Evolutionary conservation across 768 basidiomycete species (phyloP), one percentile per base, ranked within the genome.

Genomic region (Amanita rimosa): DNA sequence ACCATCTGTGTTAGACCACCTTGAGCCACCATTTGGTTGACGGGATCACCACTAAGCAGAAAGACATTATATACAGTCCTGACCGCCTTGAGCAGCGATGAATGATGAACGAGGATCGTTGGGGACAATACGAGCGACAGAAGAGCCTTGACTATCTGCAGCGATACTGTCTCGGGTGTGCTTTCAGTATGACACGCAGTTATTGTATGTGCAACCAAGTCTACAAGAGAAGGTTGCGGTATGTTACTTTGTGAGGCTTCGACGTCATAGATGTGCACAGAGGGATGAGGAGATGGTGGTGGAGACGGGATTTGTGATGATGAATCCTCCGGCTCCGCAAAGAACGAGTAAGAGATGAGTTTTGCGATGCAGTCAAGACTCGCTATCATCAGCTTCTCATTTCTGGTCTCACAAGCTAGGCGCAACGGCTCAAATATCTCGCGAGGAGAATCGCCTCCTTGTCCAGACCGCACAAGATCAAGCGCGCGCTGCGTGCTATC

Each of bases 61-160:
- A 98, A 99, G 51, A 99, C 84, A 62, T 99, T 98, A 70, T 98
- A 99, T 3, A 99, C 96, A 16, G 96, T 97, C 41, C 96, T 79
- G 27, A 99, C 89, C 24, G 93, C 92, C 64, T 97, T 97, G 55
- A 99, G 76, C 38, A 99, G 73, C 9, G 91, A 87, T 4, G 93
- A 96, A 61, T 98, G 96, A 64, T 99, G 96, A 3, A 98, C 90
- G 22, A 92, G 73, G 35, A 85, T 77, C 5, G 82, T 86, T 4
- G 86, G 74, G 1, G 94, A 97, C 41, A 99, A 72, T 26, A 98
- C 83, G 42, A 98, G 69, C 0, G 92, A 75, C 34, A 99, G 78
- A 14, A 99, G 73, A 2, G 92, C 93, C 62, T 97, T 98, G 53
- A 99, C 91, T 50, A 99, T 92, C 60, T 98, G 96, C 4, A 99